These are phyloP conservation scores for Sonneratia caseolaris DNA, from an alignment of 345 rosid genomes.

Conservation along the genomic window DNA sequence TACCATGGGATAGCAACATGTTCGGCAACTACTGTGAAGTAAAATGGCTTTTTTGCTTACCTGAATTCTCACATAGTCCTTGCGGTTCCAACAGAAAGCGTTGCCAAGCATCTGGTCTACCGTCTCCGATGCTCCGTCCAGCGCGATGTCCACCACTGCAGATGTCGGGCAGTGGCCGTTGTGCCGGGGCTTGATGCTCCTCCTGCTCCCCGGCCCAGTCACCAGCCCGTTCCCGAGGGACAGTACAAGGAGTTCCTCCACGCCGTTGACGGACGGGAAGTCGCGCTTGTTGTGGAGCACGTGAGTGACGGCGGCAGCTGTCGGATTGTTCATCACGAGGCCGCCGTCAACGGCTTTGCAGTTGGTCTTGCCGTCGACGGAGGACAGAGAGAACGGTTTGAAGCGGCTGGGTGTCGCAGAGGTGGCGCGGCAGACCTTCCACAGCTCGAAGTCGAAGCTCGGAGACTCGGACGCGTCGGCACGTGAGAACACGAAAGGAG, in stretches of 20 bases:
- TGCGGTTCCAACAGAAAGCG: conserved; percentile 89
- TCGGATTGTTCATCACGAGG: conserved; percentile 94
- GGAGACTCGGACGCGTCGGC: conserved; percentile 89
- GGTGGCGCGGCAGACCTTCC: conserved; percentile 90
- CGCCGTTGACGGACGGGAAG: conserved; percentile 73
- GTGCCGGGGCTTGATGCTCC: conserved; percentile 22
- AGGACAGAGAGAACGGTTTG: conserved; percentile 57
- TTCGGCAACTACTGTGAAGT: too few relatives aligned
- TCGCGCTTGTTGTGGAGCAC: conserved; percentile 94
- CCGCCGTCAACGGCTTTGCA: conserved; percentile 91
- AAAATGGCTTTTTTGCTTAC: conserved; percentile 15
- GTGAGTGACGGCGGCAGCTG: conserved; percentile 87
- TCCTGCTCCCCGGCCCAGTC: conserved; percentile 14
- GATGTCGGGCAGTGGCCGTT: conserved; percentile 68
- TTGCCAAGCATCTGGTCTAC: conserved; percentile 93
- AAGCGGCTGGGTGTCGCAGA: conserved; percentile 75
- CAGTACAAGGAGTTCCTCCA: conserved; percentile 76
- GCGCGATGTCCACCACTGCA: conserved; percentile 58
- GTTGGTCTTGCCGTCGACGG: conserved; percentile 72
- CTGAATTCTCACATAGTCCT: conserved; percentile 95
- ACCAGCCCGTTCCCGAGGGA: conserved; percentile 74
- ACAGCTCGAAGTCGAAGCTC: conserved; percentile 84
- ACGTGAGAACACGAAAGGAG: conserved; percentile 96
- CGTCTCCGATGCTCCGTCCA: conserved; percentile 88
- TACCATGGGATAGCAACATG: background rate